Conservation (phyloP, 257 asterid species). For the Marsdenia floribunda region DNA sequence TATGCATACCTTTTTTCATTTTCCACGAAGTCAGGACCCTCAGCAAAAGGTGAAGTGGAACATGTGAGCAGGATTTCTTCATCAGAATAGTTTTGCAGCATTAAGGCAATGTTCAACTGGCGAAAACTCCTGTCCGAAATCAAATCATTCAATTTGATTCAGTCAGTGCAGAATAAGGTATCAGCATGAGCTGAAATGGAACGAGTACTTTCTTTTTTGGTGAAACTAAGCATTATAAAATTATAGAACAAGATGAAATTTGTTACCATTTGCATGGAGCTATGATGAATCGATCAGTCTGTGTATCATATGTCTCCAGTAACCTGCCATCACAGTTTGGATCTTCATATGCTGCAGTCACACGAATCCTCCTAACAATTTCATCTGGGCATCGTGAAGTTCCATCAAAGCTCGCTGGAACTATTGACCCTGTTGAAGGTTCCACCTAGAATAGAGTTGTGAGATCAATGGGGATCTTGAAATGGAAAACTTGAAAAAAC, state of each 20-base stretch:
- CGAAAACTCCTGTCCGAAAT: slow-evolving; percentile 40
- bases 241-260: slow-evolving; percentile 1
- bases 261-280: slow-evolving; percentile 79
- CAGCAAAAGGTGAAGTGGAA: slow-evolving; percentile 90
- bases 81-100: slow-evolving; percentile 56
- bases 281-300: slow-evolving; percentile 53
- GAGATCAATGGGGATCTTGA: not conserved
- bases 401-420: slow-evolving; percentile 68
- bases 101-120: slow-evolving; percentile 42
- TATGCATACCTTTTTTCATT: slow-evolving; percentile 54
- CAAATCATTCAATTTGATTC: slow-evolving; percentile 10
- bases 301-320: slow-evolving; percentile 73
- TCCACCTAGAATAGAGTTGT: slow-evolving; percentile 48
- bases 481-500: not conserved
- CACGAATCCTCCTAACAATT: slow-evolving; percentile 68
- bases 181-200: not conserved
- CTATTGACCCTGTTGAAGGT: slow-evolving; percentile 56
- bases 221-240: not conserved
- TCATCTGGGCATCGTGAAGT: slow-evolving; percentile 88
- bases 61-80: slow-evolving; percentile 64
- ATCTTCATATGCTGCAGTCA: slow-evolving; percentile 62
- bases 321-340: slow-evolving; percentile 53
- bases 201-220: not conserved
- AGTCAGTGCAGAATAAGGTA: not conserved
- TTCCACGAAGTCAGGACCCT: slow-evolving; percentile 71